Percentiles rank a stretch among this genome's conserved stretches.
phyloP scores from a whole-genome alignment of 306 rosid genomes.

The Vigna angularis region DNA sequence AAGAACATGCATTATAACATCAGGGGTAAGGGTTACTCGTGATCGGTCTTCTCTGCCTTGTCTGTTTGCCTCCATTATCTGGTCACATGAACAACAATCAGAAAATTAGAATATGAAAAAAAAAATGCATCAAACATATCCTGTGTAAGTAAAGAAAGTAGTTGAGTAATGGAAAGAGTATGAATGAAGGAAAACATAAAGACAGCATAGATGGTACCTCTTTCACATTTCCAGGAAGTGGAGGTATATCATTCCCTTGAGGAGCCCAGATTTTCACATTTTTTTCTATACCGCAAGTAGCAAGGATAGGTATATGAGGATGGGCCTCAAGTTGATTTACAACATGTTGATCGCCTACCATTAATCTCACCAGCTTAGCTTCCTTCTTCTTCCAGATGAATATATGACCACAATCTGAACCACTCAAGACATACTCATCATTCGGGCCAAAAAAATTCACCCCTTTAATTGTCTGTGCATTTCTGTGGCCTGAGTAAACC shows the following conservation, averaged over 20 bases:
- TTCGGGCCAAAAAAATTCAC: constrained; percentile 64
- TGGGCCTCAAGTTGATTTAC: constrained; percentile 64
- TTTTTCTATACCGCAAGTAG: constrained; percentile 62
- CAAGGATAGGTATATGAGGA: constrained; percentile 60
- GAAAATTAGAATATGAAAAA: neutral
- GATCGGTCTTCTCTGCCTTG: constrained; percentile 58
- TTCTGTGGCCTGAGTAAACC: constrained; percentile 64
- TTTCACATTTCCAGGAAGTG: constrained; percentile 54
- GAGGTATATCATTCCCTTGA: constrained; percentile 43
- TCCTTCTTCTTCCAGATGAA: constrained; percentile 68
- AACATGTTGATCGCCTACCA: constrained; percentile 57
- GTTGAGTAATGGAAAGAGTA: neutral
- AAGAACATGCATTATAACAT: constrained; percentile 59
- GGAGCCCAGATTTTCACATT: constrained; percentile 67
- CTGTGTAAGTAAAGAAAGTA: neutral
- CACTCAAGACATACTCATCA: constrained; percentile 68
- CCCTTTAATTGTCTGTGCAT: constrained; percentile 63
- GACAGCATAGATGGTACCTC: constrained; percentile 45
- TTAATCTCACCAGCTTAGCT: constrained; percentile 56
- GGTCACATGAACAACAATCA: constrained; percentile 31
- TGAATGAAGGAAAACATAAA: constrained; percentile 10
- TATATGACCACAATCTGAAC: constrained; percentile 70
- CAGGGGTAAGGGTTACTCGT: constrained; percentile 54
- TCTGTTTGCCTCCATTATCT: constrained; percentile 62
- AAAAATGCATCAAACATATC: constrained; percentile 27